phyloP scores from a whole-genome alignment of 2,329 filamentous ascomycete species.

The Trichoderma atroviride region DNA sequence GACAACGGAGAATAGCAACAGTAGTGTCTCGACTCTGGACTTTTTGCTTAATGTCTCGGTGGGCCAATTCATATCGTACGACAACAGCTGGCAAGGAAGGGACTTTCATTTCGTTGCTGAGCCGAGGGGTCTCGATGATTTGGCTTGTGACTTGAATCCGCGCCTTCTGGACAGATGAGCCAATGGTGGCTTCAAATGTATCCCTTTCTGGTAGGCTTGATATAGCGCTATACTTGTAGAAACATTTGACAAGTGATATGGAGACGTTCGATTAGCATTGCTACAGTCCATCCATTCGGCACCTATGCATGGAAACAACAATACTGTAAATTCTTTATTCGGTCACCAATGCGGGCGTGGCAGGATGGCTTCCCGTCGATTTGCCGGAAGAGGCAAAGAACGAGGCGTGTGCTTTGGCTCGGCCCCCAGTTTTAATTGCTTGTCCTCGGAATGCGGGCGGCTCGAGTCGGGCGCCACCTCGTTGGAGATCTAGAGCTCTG shows the following conservation, averaged over 20 bases:
- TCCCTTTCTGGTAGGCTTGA: background rate
- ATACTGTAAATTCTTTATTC: background rate
- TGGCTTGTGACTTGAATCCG: background rate
- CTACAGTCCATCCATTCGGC: background rate
- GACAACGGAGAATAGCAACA: background rate
- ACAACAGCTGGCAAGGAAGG: background rate
- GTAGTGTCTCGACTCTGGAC: background rate
- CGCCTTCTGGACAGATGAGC: background rate
- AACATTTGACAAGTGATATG: background rate
- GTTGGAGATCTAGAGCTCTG: conserved; percentile 11
- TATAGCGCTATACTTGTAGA: background rate
- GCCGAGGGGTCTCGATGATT: background rate
- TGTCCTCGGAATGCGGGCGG: conserved; percentile 10
- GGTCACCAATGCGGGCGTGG: conserved; percentile 3
- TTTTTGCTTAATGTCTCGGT: background rate
- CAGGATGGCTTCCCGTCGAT: background rate
- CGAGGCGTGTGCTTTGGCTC: background rate
- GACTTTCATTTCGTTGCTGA: background rate
- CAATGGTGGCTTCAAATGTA: background rate
- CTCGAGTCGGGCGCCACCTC: background rate
- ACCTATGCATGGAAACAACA: background rate
- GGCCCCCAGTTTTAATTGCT: background rate
- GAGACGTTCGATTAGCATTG: background rate
- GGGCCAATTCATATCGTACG: background rate
- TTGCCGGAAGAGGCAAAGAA: conserved; percentile 6